These are phyloP conservation scores for Fusarium vanettenii DNA, from an alignment of 2,329 filamentous ascomycete species.

Conservation along the genomic window DNA sequence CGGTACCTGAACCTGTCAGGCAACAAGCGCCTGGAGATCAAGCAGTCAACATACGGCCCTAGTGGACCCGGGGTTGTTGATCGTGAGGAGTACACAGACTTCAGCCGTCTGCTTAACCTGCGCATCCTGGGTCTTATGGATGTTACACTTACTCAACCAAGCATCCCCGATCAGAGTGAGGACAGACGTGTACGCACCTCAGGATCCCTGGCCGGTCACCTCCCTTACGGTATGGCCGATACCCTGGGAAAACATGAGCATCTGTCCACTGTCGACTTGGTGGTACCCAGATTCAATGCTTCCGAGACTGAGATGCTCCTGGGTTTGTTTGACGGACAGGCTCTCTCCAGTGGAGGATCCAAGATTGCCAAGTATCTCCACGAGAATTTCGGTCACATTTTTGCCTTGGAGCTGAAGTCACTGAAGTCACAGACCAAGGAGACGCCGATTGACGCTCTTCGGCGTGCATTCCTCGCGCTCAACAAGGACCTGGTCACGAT, in stretches of 20 bases:
- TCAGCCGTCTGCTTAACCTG: conserved; percentile 84
- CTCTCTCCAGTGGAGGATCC: conserved; percentile 88
- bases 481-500: conserved; percentile 95
- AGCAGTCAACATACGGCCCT: conserved; percentile 63
- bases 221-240: conserved; percentile 98
- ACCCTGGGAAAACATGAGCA: conserved; percentile 94
- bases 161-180: conserved; percentile 93
- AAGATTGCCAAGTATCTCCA: conserved; percentile 97
- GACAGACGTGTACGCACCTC: conserved; percentile 97
- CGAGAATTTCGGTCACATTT: conserved; percentile 91
- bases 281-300: conserved; percentile 91
- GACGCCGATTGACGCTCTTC: conserved; percentile 82
- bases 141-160: conserved; percentile 92
- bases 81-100: conserved; percentile 82
- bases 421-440: conserved; percentile 76
- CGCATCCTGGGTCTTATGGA: conserved; percentile 96
- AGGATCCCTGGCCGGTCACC: conserved; percentile 88
- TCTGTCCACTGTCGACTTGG: conserved; percentile 93
- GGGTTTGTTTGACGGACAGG: conserved; percentile 95
- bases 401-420: conserved; percentile 82
- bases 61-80: conserved; percentile 65
- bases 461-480: conserved; percentile 85
- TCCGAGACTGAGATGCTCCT: conserved; percentile 90
- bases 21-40: conserved; percentile 96
- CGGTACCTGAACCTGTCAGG: conserved; percentile 96